phyloP scores from a whole-genome alignment of 192 early-diverging fungal species.

The Entomortierella beljakovae region DNA sequence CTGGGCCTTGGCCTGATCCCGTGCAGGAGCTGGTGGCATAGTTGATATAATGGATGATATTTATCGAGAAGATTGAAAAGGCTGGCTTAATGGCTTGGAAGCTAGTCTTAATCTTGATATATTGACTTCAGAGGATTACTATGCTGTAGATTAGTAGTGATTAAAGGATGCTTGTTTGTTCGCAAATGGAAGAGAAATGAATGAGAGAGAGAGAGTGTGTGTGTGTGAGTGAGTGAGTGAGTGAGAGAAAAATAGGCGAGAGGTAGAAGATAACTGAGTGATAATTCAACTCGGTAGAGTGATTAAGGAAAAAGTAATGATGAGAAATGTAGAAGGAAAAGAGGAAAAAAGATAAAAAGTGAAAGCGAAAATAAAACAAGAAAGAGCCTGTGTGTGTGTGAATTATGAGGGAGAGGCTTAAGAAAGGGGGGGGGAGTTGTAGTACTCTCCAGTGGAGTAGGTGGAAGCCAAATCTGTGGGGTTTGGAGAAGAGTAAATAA shows the following conservation, averaged over 20 bases:
- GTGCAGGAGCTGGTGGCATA: conserved; percentile 48
- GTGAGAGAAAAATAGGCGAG: too few species aligned
- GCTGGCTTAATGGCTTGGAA: too few species aligned
- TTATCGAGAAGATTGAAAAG: background rate
- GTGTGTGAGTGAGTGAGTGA: background rate
- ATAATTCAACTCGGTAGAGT: background rate
- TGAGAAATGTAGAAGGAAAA: background rate
- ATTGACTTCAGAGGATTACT: background rate
- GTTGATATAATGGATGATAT: background rate
- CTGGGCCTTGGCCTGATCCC: conserved; percentile 38
- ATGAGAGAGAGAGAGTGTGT: background rate
- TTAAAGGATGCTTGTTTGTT: background rate
- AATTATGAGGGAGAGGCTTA: background rate
- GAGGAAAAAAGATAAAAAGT: background rate
- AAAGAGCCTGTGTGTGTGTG: conserved; percentile 2
- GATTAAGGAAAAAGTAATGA: background rate
- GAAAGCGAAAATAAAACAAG: background rate
- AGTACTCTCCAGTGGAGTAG: background rate
- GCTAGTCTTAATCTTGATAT: background rate
- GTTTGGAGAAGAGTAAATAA: conserved; percentile 14
- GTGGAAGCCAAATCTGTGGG: conserved; percentile 22
- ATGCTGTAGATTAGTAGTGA: background rate
- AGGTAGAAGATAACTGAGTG: background rate
- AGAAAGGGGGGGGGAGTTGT: background rate
- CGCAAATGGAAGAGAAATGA: background rate